Conservation (phyloP, 2,329 filamentous ascomycete species). For the Botryosphaeria dothidea region DNA sequence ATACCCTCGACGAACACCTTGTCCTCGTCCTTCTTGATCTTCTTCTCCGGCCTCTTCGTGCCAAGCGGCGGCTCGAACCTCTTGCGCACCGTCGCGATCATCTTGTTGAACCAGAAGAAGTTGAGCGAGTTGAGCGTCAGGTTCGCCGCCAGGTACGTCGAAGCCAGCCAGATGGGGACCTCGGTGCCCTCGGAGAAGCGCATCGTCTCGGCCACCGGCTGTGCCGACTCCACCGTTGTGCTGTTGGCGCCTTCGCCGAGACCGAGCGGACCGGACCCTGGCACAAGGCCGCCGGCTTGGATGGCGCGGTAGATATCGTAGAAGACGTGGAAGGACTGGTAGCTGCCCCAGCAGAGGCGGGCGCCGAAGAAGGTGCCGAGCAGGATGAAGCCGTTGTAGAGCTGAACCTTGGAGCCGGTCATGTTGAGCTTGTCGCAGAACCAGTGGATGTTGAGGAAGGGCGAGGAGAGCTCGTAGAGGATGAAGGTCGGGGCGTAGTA, state of each 20-base stretch:
- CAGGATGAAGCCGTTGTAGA: slow-evolving; percentile 75
- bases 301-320: slow-evolving; percentile 61
- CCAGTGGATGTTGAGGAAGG: slow-evolving; percentile 88
- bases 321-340: slow-evolving; percentile 66
- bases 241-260: background rate
- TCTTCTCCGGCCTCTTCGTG: slow-evolving; percentile 35
- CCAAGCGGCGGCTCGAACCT: slow-evolving; percentile 65
- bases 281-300: slow-evolving; percentile 19
- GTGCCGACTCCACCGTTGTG: slow-evolving; percentile 17
- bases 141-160: slow-evolving; percentile 69
- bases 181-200: slow-evolving; percentile 44
- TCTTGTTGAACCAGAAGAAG: slow-evolving; percentile 84
- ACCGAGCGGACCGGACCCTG: background rate
- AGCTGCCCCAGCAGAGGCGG: slow-evolving; percentile 76
- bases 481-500: slow-evolving; percentile 81
- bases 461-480: slow-evolving; percentile 82
- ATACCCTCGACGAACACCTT: slow-evolving; percentile 24
- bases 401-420: slow-evolving; percentile 72
- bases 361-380: slow-evolving; percentile 74
- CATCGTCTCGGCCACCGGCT: slow-evolving; percentile 45
- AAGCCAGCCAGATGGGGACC: slow-evolving; percentile 70
- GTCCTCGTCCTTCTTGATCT: slow-evolving; percentile 23
- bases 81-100: slow-evolving; percentile 77
- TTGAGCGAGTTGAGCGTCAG: slow-evolving; percentile 74
- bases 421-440: slow-evolving; percentile 85